A percentile compares a stretch with the other conserved stretches of the same genome.
Conservation (phyloP, 345 rosid species). For the Brassica nigra region DNA sequence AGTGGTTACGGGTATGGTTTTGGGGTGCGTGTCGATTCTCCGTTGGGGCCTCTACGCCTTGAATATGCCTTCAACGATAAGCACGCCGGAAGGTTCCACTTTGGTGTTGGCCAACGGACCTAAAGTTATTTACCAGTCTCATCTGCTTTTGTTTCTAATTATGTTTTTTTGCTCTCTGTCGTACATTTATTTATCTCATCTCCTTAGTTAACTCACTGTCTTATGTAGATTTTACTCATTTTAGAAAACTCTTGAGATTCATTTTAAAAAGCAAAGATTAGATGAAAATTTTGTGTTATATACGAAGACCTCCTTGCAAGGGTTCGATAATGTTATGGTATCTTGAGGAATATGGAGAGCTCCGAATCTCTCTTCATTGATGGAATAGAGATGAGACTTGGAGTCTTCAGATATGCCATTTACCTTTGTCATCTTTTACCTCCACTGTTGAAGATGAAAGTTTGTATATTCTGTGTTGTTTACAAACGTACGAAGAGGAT, state of each 20-base stretch:
- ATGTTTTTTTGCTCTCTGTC: neutral
- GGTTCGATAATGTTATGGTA: neutral
- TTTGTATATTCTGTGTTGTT: no score
- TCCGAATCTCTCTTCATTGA: no score
- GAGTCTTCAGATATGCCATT: no score
- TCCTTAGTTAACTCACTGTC: neutral
- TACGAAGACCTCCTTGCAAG: neutral
- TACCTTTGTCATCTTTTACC: no score
- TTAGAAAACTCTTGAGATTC: neutral
- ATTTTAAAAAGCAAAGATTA: neutral
- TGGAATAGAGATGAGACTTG: no score
- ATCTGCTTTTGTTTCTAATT: neutral
- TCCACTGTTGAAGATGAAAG: no score
- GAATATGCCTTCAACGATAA: conserved; percentile 83
- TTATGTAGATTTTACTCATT: neutral
- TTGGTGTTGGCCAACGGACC: conserved; percentile 83
- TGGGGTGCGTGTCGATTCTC: conserved; percentile 85
- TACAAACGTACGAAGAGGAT: no score
- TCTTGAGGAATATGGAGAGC: neutral
- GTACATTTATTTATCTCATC: conserved; percentile 18
- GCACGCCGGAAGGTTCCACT: conserved; percentile 72
- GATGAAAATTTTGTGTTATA: no score
- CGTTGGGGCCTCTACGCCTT: conserved; percentile 82
- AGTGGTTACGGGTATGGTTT: conserved; percentile 90
- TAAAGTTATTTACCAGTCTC: conserved; percentile 29